A percentile compares a stretch with the other conserved stretches of the same genome.
Evolutionary conservation across 164 flowering plant genomes (phyloP).

Genomic region (Saururus chinensis): DNA sequence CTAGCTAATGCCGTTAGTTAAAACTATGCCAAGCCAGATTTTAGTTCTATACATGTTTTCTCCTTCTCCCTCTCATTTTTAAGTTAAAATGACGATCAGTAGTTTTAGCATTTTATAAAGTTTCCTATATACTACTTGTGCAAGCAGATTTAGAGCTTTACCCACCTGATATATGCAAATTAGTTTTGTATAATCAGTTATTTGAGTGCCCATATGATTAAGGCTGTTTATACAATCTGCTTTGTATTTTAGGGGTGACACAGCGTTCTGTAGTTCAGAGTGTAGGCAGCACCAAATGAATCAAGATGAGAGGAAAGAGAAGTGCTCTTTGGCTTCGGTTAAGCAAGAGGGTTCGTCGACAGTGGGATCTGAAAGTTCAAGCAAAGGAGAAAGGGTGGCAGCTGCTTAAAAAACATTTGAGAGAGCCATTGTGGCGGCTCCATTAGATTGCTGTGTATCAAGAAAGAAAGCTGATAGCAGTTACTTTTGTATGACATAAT

Average conservation of each 20-base stretch:
- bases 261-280: constrained; percentile 53
- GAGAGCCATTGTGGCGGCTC: too few species aligned
- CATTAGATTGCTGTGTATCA: background rate
- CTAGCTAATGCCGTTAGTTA: too few species aligned
- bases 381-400: constrained; percentile 27
- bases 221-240: background rate
- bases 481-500: constrained; percentile 1
- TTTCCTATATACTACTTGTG: too few species aligned
- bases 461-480: background rate
- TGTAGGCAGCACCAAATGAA: constrained; percentile 59
- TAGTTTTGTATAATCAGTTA: too few species aligned
- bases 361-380: constrained; percentile 14
- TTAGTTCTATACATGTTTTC: too few species aligned
- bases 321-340: constrained; percentile 32
- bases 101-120: background rate
- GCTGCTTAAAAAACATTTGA: constrained; percentile 10
- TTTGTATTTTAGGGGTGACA: constrained; percentile 37
- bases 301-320: constrained; percentile 46
- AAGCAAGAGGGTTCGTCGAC: constrained; percentile 14
- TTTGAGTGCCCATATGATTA: too few species aligned
- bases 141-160: too few species aligned
- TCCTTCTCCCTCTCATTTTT: background rate
- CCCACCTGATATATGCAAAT: too few species aligned
- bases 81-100: background rate
- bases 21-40: too few species aligned